These are phyloP conservation scores for Leishmania lainsoni DNA, from an alignment of 208 protist species.

Conservation along the genomic window DNA sequence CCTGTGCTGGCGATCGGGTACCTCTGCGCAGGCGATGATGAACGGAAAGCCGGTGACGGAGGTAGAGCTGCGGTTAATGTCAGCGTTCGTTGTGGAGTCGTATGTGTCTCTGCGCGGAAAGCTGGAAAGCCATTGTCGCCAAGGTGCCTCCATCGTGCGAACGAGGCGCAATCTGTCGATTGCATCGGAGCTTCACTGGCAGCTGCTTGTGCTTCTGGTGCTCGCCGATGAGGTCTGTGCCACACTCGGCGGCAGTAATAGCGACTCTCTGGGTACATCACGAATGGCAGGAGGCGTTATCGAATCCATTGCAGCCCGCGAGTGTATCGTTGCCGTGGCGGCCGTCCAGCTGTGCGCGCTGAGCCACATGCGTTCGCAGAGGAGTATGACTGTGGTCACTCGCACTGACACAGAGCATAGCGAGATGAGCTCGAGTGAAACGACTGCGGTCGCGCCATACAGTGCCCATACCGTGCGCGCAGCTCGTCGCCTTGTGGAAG, in stretches of 20 bases:
- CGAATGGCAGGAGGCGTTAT: background rate
- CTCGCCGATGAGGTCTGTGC: conserved; percentile 12
- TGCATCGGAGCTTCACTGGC: conserved; percentile 1
- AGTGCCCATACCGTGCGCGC: background rate
- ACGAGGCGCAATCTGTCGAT: background rate
- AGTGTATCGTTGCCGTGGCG: conserved; percentile 7
- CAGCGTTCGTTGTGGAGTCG: background rate
- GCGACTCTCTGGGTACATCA: background rate
- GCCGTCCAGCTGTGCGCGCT: conserved; percentile 1
- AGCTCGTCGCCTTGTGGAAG: background rate
- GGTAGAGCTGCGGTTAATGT: background rate
- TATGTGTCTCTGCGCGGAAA: background rate
- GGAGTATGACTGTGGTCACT: background rate
- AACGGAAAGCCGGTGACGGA: background rate
- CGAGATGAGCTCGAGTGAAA: background rate
- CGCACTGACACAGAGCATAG: background rate
- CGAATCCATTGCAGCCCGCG: background rate
- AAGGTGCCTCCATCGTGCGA: background rate
- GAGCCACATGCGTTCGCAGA: background rate
- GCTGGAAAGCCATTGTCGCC: background rate
- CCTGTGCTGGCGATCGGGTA: background rate
- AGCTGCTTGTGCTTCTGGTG: background rate
- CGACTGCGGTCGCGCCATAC: background rate
- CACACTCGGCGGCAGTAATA: background rate
- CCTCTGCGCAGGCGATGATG: background rate